These are phyloP conservation scores for Dactylellina haptotyla DNA, from an alignment of 2,329 filamentous ascomycete genomes.

Conservation along the genomic window DNA sequence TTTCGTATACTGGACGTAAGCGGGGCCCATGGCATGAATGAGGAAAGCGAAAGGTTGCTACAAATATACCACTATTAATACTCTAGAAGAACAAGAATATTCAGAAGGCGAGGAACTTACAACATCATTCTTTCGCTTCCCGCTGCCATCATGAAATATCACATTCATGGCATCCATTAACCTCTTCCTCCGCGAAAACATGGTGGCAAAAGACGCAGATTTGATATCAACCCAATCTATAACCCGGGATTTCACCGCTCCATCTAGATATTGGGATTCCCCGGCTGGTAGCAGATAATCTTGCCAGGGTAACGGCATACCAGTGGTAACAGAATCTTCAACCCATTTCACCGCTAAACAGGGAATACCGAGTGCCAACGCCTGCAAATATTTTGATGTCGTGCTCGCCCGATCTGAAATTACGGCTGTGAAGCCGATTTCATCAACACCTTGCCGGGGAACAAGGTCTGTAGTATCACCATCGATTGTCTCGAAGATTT, in stretches of 20 bases:
- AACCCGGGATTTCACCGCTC: constrained; percentile 76
- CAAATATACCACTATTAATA: background rate
- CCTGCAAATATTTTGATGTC: constrained; percentile 92
- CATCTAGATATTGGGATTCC: constrained; percentile 77
- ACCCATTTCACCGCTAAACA: constrained; percentile 87
- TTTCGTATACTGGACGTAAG: constrained; percentile 65
- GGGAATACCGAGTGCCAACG: constrained; percentile 86
- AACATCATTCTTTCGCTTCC: constrained; percentile 68
- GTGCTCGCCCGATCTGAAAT: constrained; percentile 87
- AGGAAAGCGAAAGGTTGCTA: constrained; percentile 19
- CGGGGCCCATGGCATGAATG: constrained; percentile 5
- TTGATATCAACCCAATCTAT: constrained; percentile 71
- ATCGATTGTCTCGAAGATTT: constrained; percentile 70
- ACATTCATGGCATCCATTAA: constrained; percentile 74
- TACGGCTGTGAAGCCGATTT: constrained; percentile 80
- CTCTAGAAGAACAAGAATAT: background rate
- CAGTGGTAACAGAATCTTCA: constrained; percentile 73
- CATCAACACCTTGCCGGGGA: constrained; percentile 67
- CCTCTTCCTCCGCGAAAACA: constrained; percentile 70
- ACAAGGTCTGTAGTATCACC: constrained; percentile 62
- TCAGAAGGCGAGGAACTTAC: constrained; percentile 20
- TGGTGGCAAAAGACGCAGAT: constrained; percentile 68
- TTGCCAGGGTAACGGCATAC: constrained; percentile 75
- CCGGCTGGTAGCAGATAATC: constrained; percentile 88
- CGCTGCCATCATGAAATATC: constrained; percentile 74